phyloP scores from a whole-genome alignment of 768 basidiomycete species.

The Lactifluus volemus region DNA sequence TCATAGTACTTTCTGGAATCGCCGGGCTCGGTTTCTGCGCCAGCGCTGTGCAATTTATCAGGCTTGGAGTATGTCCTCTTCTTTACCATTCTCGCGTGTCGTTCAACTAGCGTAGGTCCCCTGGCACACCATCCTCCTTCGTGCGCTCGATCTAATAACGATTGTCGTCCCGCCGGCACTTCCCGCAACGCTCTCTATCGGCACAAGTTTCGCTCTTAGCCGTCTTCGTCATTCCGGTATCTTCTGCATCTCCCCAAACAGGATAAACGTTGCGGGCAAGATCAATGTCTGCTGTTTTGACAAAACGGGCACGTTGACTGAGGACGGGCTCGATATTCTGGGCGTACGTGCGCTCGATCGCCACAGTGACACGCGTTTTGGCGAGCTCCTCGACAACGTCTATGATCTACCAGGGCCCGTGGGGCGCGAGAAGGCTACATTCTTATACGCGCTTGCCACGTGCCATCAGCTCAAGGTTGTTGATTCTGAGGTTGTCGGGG shows the following conservation, averaged over 20 bases:
- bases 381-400: slow-evolving; percentile 81
- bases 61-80: slow-evolving; percentile 61
- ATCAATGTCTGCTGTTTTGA: slow-evolving; percentile 98
- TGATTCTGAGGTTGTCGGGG: slow-evolving; percentile 81
- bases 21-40: slow-evolving; percentile 87
- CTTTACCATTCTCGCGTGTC: background rate
- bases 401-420: slow-evolving; percentile 62
- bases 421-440: slow-evolving; percentile 63
- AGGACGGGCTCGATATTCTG: slow-evolving; percentile 95
- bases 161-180: slow-evolving; percentile 96
- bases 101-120: slow-evolving; percentile 44
- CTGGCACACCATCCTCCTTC: slow-evolving; percentile 85
- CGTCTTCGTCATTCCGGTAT: slow-evolving; percentile 82
- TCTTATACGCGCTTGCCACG: slow-evolving; percentile 89
- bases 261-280: slow-evolving; percentile 93
- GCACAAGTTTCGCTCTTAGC: slow-evolving; percentile 88
- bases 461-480: slow-evolving; percentile 94
- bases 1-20: slow-evolving; percentile 83
- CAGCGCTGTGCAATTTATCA: slow-evolving; percentile 86
- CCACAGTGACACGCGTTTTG: slow-evolving; percentile 52
- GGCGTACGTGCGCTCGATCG: slow-evolving; percentile 85
- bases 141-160: slow-evolving; percentile 91
- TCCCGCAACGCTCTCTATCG: slow-evolving; percentile 94
- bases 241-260: slow-evolving; percentile 93
- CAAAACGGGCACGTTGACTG: slow-evolving; percentile 97